Evolutionary conservation across 257 asterid genomes (phyloP).

Genomic region (Nicotiana noctiflora): DNA sequence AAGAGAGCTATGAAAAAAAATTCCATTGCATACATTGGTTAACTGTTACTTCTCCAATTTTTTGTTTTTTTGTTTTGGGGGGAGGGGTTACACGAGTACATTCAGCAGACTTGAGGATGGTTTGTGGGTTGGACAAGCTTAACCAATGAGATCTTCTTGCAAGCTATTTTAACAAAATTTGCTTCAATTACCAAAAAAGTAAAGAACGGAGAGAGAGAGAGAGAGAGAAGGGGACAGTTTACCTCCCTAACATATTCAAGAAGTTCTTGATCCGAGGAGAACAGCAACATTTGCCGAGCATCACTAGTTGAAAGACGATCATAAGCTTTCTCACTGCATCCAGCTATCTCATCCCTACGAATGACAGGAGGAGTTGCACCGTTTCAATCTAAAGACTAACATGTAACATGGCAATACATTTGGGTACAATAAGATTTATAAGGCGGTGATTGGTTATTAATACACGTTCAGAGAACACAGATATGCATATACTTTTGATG

Average conservation of each 20-base stretch:
- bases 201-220: not conserved
- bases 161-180: not conserved
- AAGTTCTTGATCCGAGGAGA: slow-evolving; percentile 67
- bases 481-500: not conserved
- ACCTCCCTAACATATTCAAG: slow-evolving; percentile 55
- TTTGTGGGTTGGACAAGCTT: too few species aligned
- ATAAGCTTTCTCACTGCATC: slow-evolving; percentile 91
- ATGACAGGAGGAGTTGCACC: slow-evolving; percentile 16
- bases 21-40: too few species aligned
- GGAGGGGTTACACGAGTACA: too few species aligned
- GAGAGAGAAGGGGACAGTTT: not conserved
- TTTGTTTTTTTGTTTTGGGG: too few species aligned
- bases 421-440: not conserved
- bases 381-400: not conserved
- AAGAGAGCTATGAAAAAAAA: too few species aligned
- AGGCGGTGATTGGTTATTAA: not conserved
- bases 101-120: too few species aligned
- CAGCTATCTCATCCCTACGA: slow-evolving; percentile 90
- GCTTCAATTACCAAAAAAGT: not conserved
- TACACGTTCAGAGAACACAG: not conserved
- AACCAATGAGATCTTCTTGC: too few species aligned
- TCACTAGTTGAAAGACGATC: slow-evolving; percentile 67
- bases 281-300: slow-evolving; percentile 59
- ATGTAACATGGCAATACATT: not conserved
- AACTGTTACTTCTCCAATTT: too few species aligned